Base-by-base conservation (phyloP, 306 rosid genomes). In the Cotoneaster glaucophyllus region DNA sequence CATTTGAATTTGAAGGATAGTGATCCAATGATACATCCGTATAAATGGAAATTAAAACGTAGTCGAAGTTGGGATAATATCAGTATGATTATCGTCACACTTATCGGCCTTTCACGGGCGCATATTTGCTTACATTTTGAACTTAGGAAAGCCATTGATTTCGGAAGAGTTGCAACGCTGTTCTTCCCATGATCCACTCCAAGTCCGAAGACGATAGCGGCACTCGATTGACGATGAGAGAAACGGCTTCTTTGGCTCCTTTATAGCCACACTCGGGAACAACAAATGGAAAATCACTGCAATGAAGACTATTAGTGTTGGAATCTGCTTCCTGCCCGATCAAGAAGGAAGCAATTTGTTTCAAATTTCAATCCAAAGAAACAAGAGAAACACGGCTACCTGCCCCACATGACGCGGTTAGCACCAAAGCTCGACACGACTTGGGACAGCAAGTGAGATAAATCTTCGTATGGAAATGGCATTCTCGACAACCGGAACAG, bases 211-310 rank as follows among this genome's bases (percentile, higher is more conserved):
- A 78, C 32, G 93, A 80, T 52, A 91, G 39, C 52, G 86, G 71
- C 13, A 82, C 78, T 80, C 87, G 74, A 73, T 85, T 73, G 61
- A 82, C 89, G 75, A 88, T 80, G 53, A 44, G 70, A 21, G 85
- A 64, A 26, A 77, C 87, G 0, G 94, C 97, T 73, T 93, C 96
- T 79, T 84, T 90, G 39, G 86, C 94, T 77, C 83, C 96, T 77
- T 88, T 87, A 66, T 93, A 93, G 41, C 94, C 96, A 65, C 97
- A 93, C 80, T 93, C 93, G 52, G 85, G 82, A 71, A 86, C 90
- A 69, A 88, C 96, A 78, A 29, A 91, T 57, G 98, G 98, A 76
- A 93, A 90, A 75, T 93, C 97, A 68, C 97, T 93, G 96, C 84
- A 78, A 59, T 44, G 79, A 64, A 43, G 69, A 58, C 58, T 2